Evolutionary conservation across 176 grass and related monocot species (phyloP).

Genomic region (Aegilops speltoides): DNA sequence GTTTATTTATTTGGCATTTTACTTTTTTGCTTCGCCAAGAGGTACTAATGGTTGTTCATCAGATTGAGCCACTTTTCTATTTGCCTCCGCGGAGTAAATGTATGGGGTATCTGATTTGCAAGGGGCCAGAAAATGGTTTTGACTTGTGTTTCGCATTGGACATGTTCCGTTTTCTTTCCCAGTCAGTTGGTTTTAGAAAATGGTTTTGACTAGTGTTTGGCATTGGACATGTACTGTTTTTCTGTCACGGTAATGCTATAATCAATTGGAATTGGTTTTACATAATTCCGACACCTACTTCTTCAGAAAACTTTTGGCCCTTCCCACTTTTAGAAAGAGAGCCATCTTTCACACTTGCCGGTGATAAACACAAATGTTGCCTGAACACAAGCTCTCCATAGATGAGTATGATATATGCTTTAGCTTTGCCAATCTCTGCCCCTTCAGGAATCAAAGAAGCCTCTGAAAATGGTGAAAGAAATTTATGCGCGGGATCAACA

Average conservation of each 20-base stretch:
- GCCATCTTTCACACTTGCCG: too few relatives aligned
- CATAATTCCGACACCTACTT: too few relatives aligned
- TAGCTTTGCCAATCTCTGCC: neutral
- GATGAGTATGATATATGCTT: conserved; percentile 13
- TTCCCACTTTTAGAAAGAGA: neutral
- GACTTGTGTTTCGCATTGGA: neutral
- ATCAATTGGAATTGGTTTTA: too few relatives aligned
- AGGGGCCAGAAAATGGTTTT: neutral
- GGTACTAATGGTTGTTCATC: neutral
- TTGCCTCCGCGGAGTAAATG: neutral
- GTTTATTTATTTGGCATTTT: neutral
- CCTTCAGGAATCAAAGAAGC: neutral
- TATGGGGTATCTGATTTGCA: neutral
- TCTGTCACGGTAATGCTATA: too few relatives aligned
- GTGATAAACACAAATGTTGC: neutral
- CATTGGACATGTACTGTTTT: too few relatives aligned
- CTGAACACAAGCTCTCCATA: neutral
- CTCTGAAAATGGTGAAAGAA: neutral
- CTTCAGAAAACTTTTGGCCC: neutral
- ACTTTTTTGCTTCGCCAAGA: too few relatives aligned
- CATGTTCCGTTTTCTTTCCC: neutral
- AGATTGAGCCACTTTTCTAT: neutral
- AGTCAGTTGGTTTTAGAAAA: too few relatives aligned
- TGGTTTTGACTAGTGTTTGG: too few relatives aligned
- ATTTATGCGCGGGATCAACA: neutral